phyloP scores from a whole-genome alignment of 75 land plant genomes.

The Gnetum montanum region DNA sequence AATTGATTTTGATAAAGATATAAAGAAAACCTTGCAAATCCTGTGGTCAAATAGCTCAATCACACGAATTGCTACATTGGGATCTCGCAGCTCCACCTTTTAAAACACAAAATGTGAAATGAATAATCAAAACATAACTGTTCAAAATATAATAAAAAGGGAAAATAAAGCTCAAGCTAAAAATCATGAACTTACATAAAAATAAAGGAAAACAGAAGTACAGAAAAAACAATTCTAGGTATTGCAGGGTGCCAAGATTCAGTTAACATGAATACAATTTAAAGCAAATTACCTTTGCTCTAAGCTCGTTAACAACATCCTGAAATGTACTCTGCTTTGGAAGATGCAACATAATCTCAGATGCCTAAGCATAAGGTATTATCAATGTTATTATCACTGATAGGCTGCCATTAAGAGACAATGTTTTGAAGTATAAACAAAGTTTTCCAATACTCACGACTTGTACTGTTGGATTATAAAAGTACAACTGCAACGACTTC shows the following conservation, averaged over 20 bases:
- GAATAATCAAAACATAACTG: background rate
- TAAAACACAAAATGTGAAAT: background rate
- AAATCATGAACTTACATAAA: background rate
- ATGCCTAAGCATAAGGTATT: conserved; percentile 32
- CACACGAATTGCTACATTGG: conserved; percentile 79
- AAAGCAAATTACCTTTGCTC: conserved; percentile 54
- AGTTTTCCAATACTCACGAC: conserved; percentile 29
- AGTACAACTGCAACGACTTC: conserved; percentile 87
- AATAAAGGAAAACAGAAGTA: background rate
- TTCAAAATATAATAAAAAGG: no score
- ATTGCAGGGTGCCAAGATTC: background rate
- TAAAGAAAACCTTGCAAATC: conserved; percentile 72
- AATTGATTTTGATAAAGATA: background rate
- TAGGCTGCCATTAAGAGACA: background rate
- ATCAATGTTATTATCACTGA: background rate
- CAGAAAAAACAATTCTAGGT: background rate
- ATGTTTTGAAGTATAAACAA: background rate
- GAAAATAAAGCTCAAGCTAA: background rate
- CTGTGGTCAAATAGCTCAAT: conserved; percentile 95
- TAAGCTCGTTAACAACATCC: conserved; percentile 87
- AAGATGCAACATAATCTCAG: conserved; percentile 67
- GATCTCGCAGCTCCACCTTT: conserved; percentile 88
- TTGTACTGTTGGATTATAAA: conserved; percentile 76
- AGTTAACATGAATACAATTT: background rate
- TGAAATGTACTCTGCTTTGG: conserved; percentile 96